phyloP scores from a whole-genome alignment of 2,329 filamentous ascomycete species.

The Emergomyces africanus region DNA sequence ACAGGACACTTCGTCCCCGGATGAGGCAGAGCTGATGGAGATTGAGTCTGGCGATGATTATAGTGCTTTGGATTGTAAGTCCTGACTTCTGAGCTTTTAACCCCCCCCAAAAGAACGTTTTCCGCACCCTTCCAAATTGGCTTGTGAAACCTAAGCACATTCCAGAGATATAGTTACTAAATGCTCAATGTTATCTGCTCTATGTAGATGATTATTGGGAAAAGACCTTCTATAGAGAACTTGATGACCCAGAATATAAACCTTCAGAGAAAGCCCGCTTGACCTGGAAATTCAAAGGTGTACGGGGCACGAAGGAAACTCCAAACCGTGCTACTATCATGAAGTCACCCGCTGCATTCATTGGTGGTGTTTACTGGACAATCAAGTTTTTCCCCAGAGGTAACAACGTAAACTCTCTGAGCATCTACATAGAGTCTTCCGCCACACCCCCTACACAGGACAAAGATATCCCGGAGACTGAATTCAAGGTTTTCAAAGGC shows the following conservation, averaged over 20 bases:
- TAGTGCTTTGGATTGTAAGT: constrained; percentile 43
- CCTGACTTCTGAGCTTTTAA: background rate
- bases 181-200: background rate
- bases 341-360: constrained; percentile 42
- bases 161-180: background rate
- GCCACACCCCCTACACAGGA: constrained; percentile 32
- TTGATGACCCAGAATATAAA: constrained; percentile 46
- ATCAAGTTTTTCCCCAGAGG: constrained; percentile 54
- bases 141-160: background rate
- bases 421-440: constrained; percentile 51
- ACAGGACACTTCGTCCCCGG: constrained; percentile 44
- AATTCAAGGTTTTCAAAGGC: constrained; percentile 30
- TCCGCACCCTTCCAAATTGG: background rate
- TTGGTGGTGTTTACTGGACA: constrained; percentile 51
- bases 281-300: constrained; percentile 45
- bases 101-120: too few species aligned
- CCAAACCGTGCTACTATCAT: constrained; percentile 47
- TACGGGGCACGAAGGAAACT: constrained; percentile 48
- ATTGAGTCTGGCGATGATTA: constrained; percentile 37
- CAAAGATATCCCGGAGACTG: constrained; percentile 24
- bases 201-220: constrained; percentile 44
- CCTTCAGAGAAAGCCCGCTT: constrained; percentile 43
- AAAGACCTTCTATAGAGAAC: constrained; percentile 40
- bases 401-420: constrained; percentile 45
- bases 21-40: constrained; percentile 46